These are phyloP conservation scores for Erodium texanum DNA, from an alignment of 441 rosid species.

Conservation along the genomic window DNA sequence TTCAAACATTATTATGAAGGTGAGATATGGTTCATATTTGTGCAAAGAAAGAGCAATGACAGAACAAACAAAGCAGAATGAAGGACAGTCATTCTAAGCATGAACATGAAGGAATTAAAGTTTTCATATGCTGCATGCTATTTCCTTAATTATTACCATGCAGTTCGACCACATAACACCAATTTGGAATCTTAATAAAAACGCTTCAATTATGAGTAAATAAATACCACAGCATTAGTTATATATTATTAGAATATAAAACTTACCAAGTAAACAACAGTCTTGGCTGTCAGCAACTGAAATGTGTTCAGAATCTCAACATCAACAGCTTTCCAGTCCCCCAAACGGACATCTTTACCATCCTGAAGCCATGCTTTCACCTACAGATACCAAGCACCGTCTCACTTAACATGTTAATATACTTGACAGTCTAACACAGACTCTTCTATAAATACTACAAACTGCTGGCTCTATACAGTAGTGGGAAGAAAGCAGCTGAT, in stretches of 20 bases:
- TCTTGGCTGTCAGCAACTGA: conserved; percentile 94
- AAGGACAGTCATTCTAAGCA: too few relatives aligned
- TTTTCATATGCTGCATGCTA: background rate
- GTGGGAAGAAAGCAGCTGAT: too few relatives aligned
- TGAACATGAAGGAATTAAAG: background rate
- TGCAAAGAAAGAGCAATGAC: too few relatives aligned
- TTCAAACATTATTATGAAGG: too few relatives aligned
- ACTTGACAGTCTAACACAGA: background rate
- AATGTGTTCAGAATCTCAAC: conserved; percentile 88
- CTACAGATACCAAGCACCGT: conserved; percentile 30
- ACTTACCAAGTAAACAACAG: conserved; percentile 89
- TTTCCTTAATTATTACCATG: background rate
- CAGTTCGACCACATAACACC: background rate
- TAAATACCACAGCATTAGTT: background rate
- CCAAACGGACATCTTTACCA: conserved; percentile 83
- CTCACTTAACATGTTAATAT: background rate
- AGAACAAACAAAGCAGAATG: too few relatives aligned
- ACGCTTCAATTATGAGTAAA: background rate
- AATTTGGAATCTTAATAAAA: background rate
- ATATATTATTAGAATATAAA: background rate
- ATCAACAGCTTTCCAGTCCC: conserved; percentile 98
- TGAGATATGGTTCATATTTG: too few relatives aligned
- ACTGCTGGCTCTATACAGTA: too few relatives aligned
- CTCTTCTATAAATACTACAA: background rate
- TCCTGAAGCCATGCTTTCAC: conserved; percentile 81